A percentile compares a stretch with the other conserved stretches of the same genome.
Evolutionary conservation across 2,329 filamentous ascomycete genomes (phyloP).

Genomic region (Leptographium lundbergii): DNA sequence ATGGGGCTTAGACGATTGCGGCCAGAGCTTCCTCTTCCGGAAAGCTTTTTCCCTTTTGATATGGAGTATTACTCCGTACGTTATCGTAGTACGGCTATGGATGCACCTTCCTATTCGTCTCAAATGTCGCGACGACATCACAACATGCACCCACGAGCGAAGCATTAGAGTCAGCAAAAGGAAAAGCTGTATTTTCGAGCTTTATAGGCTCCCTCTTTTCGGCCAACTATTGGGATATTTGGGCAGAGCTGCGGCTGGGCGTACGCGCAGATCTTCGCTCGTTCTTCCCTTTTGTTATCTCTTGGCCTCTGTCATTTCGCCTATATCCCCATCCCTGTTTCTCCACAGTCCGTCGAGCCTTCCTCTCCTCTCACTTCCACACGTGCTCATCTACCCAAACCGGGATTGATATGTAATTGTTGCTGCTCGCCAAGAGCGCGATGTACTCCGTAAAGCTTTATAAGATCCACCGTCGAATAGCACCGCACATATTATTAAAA

Average conservation of each 20-base stretch:
- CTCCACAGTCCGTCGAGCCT: not conserved
- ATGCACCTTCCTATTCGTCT: not conserved
- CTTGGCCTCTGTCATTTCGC: not conserved
- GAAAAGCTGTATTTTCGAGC: not conserved
- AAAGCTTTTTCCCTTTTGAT: not conserved
- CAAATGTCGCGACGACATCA: not conserved
- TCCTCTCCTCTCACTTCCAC: not conserved
- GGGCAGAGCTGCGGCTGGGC: too few species aligned
- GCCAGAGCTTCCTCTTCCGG: not conserved
- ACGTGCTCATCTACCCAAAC: too few species aligned
- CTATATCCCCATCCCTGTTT: not conserved
- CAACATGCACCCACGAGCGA: too few species aligned
- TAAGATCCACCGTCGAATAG: too few species aligned
- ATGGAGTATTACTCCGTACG: too few species aligned
- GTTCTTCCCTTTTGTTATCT: too few species aligned
- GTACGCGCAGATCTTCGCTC: too few species aligned
- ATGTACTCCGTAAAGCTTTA: not conserved
- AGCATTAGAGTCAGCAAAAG: not conserved
- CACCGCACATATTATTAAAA: too few species aligned
- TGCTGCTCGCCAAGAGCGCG: not conserved
- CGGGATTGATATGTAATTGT: not conserved
- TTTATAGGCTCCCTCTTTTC: too few species aligned
- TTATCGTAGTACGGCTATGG: not conserved
- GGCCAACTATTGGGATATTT: too few species aligned
- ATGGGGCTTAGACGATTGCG: not conserved